These are phyloP conservation scores for Diatrype stigma DNA, from an alignment of 2,329 filamentous ascomycete species.

Conservation along the genomic window DNA sequence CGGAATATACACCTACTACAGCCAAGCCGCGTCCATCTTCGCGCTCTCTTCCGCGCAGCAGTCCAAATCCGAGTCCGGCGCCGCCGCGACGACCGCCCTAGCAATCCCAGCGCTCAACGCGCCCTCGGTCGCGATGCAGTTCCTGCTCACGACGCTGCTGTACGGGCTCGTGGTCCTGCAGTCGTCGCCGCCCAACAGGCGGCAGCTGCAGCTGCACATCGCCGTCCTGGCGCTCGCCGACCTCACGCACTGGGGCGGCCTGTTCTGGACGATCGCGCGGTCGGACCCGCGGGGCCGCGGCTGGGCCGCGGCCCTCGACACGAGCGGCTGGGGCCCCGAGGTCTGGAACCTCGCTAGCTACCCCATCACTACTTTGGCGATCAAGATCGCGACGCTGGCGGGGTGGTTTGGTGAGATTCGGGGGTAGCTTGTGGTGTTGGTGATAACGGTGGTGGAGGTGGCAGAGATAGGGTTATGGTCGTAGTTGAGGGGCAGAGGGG, in stretches of 20 bases:
- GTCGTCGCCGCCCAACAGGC: conserved; percentile 16
- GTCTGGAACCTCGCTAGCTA: conserved; percentile 9
- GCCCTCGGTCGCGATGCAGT: conserved; percentile 9
- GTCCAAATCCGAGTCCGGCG: no score
- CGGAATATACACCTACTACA: conserved; percentile 15
- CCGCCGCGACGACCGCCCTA: conserved; percentile 2
- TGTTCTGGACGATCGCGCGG: conserved; percentile 16
- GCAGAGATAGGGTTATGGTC: no score
- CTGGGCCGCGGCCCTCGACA: conserved; percentile 15
- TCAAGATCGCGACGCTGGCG: conserved; percentile 16
- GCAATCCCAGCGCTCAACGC: conserved; percentile 10
- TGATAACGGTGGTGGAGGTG: no score
- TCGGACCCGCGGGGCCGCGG: conserved; percentile 11
- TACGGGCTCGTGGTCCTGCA: conserved; percentile 19
- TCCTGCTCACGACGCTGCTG: conserved; percentile 19
- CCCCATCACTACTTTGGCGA: conserved; percentile 13
- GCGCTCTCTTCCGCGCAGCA: conserved; percentile 11
- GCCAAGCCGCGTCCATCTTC: conserved; percentile 8
- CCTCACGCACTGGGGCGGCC: conserved; percentile 18
- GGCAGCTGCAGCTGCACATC: conserved; percentile 17
- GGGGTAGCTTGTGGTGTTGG: conserved; percentile 3
- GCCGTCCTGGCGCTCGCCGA: conserved; percentile 16
- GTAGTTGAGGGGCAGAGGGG: no score
- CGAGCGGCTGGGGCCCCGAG: conserved; percentile 8
- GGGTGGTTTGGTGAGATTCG: conserved; percentile 17